Conservation (phyloP, 2,329 filamentous ascomycete genomes). For the Hymenotorrendiella dingleyae region DNA sequence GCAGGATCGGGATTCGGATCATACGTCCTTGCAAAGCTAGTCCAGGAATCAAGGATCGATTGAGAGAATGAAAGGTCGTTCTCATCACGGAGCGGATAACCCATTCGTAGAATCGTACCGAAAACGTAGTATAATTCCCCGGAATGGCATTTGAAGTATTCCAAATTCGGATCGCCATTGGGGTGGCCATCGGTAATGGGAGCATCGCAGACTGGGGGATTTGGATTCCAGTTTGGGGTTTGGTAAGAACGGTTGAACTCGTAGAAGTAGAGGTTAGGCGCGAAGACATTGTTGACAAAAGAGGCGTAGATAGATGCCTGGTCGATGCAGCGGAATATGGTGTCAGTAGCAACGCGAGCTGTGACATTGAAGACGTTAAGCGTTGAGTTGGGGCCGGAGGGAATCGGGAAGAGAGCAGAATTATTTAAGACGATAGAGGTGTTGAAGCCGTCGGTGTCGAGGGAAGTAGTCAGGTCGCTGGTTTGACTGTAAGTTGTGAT, state of each 20-base stretch:
- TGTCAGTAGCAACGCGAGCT: conserved; percentile 26
- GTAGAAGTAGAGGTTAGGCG: conserved; percentile 30
- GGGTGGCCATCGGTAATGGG: conserved; percentile 23
- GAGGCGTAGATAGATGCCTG: conserved; percentile 27
- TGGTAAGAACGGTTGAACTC: conserved; percentile 33
- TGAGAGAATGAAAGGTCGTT: conserved; percentile 26
- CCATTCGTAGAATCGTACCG: conserved; percentile 25
- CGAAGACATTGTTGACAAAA: conserved; percentile 22
- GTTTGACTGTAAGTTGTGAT: conserved; percentile 21
- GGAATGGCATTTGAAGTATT: conserved; percentile 34
- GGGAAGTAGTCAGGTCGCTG: conserved; percentile 9
- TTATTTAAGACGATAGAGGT: conserved; percentile 6
- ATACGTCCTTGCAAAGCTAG: conserved; percentile 24
- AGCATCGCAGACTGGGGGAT: conserved; percentile 22
- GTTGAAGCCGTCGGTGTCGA: conserved; percentile 11
- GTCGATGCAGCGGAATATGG: conserved; percentile 27
- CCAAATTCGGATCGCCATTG: conserved; percentile 26
- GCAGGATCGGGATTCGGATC: conserved; percentile 18
- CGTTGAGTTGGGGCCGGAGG: conserved; percentile 13
- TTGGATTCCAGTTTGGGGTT: conserved; percentile 13
- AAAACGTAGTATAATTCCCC: conserved; percentile 31
- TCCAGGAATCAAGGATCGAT: conserved; percentile 25
- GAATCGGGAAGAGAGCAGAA: conserved; percentile 16
- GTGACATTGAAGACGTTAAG: conserved; percentile 30
- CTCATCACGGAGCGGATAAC: conserved; percentile 26